phyloP scores from a whole-genome alignment of 2,329 filamentous ascomycete genomes.

The Fusarium graminum region DNA sequence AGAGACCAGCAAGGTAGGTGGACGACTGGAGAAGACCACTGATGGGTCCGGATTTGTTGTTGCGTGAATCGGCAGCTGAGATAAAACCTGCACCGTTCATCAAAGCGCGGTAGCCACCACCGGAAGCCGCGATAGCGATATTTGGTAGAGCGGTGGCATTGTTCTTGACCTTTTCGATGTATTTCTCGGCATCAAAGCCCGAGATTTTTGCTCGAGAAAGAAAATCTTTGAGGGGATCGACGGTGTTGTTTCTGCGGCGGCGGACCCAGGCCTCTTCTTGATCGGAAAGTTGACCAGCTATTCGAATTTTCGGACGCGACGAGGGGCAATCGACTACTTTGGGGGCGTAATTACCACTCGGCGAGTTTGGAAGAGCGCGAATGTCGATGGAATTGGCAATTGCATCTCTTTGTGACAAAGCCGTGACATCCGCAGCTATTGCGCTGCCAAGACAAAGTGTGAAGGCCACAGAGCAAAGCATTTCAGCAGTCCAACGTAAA shows the following conservation, averaged over 20 bases:
- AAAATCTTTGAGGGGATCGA: conserved; percentile 79
- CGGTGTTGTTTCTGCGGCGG: conserved; percentile 77
- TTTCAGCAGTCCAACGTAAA: background rate
- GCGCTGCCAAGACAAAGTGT: conserved; percentile 8
- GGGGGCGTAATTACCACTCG: conserved; percentile 71
- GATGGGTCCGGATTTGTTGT: conserved; percentile 70
- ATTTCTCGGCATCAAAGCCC: conserved; percentile 78
- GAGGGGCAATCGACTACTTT: conserved; percentile 75
- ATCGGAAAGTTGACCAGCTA: conserved; percentile 68
- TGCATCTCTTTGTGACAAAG: background rate
- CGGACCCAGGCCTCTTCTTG: conserved; percentile 81
- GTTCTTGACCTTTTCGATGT: conserved; percentile 64
- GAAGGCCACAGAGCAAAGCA: conserved; percentile 8
- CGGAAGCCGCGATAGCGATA: conserved; percentile 84
- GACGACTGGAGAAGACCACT: conserved; percentile 84
- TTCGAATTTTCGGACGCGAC: conserved; percentile 76
- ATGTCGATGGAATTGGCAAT: conserved; percentile 2
- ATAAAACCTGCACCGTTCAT: conserved; percentile 85
- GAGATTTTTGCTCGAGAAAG: conserved; percentile 78
- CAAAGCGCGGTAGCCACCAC: conserved; percentile 87
- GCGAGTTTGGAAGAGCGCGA: conserved; percentile 24
- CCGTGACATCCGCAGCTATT: conserved; percentile 10
- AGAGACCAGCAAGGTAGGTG: conserved; percentile 85
- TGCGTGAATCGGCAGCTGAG: conserved; percentile 79
- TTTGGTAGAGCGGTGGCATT: conserved; percentile 59